phyloP scores from a whole-genome alignment of 2,329 filamentous ascomycete species.

The Phyllosticta citriasiana region DNA sequence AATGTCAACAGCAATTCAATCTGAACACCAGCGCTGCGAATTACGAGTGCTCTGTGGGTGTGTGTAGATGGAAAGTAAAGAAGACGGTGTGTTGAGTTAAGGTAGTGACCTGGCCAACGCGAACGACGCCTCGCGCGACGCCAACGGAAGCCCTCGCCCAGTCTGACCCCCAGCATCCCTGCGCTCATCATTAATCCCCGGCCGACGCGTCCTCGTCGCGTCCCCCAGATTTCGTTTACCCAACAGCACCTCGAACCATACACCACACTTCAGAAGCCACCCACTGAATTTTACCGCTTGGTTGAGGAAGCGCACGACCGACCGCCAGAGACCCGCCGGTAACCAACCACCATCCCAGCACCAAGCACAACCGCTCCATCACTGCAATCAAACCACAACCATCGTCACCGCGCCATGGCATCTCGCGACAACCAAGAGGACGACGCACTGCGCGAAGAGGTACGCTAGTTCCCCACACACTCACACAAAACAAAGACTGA shows the following conservation, averaged over 20 bases:
- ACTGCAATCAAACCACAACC: background rate
- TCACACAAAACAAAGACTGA: background rate
- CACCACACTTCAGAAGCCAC: background rate
- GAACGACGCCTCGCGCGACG: background rate
- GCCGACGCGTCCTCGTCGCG: background rate
- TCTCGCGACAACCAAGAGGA: constrained; percentile 10
- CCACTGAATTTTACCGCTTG: too few species aligned
- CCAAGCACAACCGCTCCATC: background rate
- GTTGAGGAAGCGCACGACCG: background rate
- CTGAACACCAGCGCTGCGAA: background rate
- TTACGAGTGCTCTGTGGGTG: background rate
- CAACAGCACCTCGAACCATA: background rate
- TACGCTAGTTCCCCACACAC: constrained; percentile 4
- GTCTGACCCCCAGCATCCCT: background rate
- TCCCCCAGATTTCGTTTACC: background rate
- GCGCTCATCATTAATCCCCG: background rate
- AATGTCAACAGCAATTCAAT: background rate
- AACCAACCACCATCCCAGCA: background rate
- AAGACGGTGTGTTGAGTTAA: background rate
- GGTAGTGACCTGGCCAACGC: background rate
- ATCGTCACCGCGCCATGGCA: background rate
- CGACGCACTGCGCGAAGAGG: constrained; percentile 24
- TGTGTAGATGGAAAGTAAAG: background rate
- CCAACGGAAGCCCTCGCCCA: background rate
- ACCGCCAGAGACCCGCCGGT: background rate